phyloP scores from a whole-genome alignment of 2,329 filamentous ascomycete genomes.

The Epichloe elymi region DNA sequence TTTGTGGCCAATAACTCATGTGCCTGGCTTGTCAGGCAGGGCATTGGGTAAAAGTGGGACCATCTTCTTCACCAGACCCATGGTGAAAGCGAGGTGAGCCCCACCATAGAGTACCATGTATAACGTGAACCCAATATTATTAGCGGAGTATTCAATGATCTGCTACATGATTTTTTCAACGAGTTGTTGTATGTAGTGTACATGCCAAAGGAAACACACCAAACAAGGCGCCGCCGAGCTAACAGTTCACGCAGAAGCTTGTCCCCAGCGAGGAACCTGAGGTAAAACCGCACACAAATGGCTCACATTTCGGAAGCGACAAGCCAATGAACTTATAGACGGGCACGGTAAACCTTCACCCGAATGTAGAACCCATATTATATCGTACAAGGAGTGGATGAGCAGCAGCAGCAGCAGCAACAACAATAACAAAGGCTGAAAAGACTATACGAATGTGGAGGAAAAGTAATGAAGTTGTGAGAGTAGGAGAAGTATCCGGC shows the following conservation, averaged over 20 bases:
- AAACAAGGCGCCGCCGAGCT: background rate
- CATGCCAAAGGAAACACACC: no score
- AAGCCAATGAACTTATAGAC: background rate
- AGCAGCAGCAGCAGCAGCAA: no score
- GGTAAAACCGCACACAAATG: background rate
- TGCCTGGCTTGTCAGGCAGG: conserved; percentile 11
- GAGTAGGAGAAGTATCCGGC: background rate
- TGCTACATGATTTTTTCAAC: no score
- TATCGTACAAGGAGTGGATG: background rate
- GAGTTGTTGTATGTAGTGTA: no score
- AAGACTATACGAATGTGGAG: background rate
- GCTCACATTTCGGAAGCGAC: background rate
- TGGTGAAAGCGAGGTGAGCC: background rate
- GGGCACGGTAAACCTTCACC: background rate
- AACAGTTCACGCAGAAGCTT: background rate
- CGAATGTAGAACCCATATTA: background rate
- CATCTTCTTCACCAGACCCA: background rate
- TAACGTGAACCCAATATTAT: no score
- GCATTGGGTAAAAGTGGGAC: conserved; percentile 5
- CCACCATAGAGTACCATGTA: background rate
- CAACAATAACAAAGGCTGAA: background rate
- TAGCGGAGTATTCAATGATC: no score
- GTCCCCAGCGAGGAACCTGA: background rate
- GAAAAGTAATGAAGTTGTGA: background rate
- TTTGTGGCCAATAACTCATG: conserved; percentile 8